Conservation (phyloP, 2,329 filamentous ascomycete species). For the Microsporum ferrugineum region DNA sequence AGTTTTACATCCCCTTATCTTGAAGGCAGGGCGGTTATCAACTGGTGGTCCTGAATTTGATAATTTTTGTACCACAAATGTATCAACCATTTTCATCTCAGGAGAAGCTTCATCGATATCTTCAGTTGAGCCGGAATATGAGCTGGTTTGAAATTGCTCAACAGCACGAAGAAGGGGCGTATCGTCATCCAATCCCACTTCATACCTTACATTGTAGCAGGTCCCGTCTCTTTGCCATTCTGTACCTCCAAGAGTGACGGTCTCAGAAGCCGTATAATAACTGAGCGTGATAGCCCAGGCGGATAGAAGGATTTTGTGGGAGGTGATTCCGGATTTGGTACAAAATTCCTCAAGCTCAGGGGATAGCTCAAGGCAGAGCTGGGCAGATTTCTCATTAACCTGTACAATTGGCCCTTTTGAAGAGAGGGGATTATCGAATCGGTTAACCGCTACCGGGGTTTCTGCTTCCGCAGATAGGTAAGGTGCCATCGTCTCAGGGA, state of each 20-base stretch:
- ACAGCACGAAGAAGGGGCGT: not conserved
- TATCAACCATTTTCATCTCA: not conserved
- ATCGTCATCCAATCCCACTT: constrained; percentile 1
- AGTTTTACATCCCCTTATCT: constrained; percentile 1
- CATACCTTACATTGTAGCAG: not conserved
- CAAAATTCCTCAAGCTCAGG: not conserved
- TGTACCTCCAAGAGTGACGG: not conserved
- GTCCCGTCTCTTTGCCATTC: not conserved
- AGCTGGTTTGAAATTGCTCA: not conserved
- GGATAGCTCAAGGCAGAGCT: not conserved
- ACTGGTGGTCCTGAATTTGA: not conserved
- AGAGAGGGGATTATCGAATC: not conserved
- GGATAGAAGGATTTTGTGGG: not conserved
- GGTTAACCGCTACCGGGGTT: not conserved
- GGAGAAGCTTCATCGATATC: not conserved
- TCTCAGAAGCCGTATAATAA: not conserved
- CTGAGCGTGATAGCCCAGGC: not conserved
- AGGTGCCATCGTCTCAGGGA: not conserved
- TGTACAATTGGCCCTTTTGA: not conserved
- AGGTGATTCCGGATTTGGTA: not conserved
- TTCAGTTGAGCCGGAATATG: not conserved
- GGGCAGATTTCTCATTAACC: not conserved
- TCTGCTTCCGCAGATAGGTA: not conserved
- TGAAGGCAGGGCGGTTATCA: not conserved
- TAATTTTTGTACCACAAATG: not conserved